Conservation (phyloP, 352 stramenopile genomes). For the Globisporangium perplexum region DNA sequence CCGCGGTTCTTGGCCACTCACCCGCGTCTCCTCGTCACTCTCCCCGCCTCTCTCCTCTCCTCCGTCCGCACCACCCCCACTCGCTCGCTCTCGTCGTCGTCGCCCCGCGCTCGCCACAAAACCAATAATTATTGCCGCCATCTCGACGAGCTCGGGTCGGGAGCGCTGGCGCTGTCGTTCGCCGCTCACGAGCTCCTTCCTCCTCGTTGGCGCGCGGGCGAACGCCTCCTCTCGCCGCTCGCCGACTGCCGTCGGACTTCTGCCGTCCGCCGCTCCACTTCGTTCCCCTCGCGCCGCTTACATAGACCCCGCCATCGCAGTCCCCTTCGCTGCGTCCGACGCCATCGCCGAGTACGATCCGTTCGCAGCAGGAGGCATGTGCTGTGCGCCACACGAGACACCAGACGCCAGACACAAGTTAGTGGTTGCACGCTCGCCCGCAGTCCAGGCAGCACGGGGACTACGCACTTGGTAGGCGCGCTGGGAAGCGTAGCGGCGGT, state of each 20-base stretch:
- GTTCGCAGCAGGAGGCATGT: slow-evolving; percentile 63
- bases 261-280: background rate
- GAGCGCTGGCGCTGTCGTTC: background rate
- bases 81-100: slow-evolving; percentile 16
- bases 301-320: slow-evolving; percentile 71
- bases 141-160: background rate
- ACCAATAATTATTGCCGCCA: slow-evolving; percentile 20
- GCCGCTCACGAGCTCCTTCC: background rate
- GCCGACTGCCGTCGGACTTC: background rate
- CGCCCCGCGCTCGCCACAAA: slow-evolving; percentile 22
- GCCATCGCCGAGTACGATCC: slow-evolving; percentile 62
- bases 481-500: slow-evolving; percentile 72
- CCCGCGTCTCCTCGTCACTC: background rate
- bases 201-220: background rate
- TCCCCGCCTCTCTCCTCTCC: background rate
- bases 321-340: slow-evolving; percentile 59
- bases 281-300: slow-evolving; percentile 16
- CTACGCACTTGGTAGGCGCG: slow-evolving; percentile 70
- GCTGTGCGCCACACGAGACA: slow-evolving; percentile 20
- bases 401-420: background rate
- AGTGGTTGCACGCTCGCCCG: background rate
- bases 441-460: background rate
- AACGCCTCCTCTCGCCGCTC: background rate
- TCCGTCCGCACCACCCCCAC: background rate
- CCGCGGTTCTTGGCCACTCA: background rate